phyloP scores from a whole-genome alignment of 2,329 filamentous ascomycete species.

The Talaromyces sp. region DNA sequence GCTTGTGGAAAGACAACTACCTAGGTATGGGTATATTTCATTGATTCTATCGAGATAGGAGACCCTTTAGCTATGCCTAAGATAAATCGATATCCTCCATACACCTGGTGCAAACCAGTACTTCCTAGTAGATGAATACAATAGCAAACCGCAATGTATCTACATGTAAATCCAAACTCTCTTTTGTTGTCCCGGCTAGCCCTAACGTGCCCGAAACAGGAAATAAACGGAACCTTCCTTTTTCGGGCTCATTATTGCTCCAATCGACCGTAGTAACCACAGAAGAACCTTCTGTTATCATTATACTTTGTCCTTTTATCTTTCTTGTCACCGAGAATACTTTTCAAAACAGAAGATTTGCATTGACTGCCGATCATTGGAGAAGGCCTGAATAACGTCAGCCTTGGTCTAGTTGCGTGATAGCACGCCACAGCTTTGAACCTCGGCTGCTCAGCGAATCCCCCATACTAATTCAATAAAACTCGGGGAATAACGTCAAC shows the following conservation, averaged over 20 bases:
- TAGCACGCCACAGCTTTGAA: conserved; percentile 13
- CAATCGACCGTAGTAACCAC: not conserved
- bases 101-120: no score
- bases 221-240: not conserved
- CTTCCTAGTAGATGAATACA: no score
- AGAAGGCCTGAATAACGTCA: conserved; percentile 20
- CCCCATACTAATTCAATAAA: not conserved
- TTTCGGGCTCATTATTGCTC: not conserved
- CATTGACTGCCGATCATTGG: not conserved
- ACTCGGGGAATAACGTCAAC: conserved; percentile 19
- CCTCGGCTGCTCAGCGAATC: not conserved
- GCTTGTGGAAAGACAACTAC: no score
- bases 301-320: no score
- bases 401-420: conserved; percentile 23
- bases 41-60: no score
- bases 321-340: not conserved
- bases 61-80: no score
- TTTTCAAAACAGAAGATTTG: not conserved
- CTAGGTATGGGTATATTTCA: no score
- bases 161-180: no score
- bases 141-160: no score
- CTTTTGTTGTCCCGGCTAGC: not conserved
- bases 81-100: no score
- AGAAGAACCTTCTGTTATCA: no score
- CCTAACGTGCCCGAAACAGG: conserved; percentile 2